A percentile compares a stretch with the other conserved stretches of the same genome.
phyloP scores from a whole-genome alignment of 306 rosid species.

The Gastrolobium villosum region DNA sequence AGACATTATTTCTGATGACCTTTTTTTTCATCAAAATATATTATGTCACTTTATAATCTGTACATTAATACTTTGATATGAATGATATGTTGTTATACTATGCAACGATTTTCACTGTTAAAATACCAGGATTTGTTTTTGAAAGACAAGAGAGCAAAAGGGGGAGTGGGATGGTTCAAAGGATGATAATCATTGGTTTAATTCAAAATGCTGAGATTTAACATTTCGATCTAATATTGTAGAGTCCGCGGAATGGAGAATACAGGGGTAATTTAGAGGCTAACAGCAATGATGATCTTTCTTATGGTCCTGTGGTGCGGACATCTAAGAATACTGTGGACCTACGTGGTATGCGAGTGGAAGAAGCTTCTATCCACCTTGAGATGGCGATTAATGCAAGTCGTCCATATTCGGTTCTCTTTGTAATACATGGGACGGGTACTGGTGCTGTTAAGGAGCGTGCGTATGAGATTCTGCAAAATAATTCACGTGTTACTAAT shows the following conservation, averaged over 20 bases:
- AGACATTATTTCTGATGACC: background rate
- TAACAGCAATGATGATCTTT: conserved; percentile 51
- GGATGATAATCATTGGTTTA: background rate
- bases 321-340: conserved; percentile 92
- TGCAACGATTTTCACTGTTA: conserved; percentile 13
- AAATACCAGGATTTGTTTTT: background rate
- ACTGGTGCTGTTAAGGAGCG: conserved; percentile 84
- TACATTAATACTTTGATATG: background rate
- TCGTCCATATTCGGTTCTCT: conserved; percentile 80
- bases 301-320: conserved; percentile 76
- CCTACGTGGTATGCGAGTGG: conserved; percentile 84
- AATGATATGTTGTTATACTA: background rate
- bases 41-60: conserved; percentile 9
- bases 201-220: conserved; percentile 29
- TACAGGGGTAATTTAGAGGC: conserved; percentile 44
- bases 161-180: background rate
- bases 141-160: background rate
- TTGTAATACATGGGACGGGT: conserved; percentile 91
- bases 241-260: conserved; percentile 59
- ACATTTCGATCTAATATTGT: conserved; percentile 44
- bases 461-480: conserved; percentile 67
- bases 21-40: background rate
- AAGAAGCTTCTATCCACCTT: conserved; percentile 82
- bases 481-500: conserved; percentile 75
- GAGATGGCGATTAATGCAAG: conserved; percentile 74